phyloP scores from a whole-genome alignment of 306 rosid genomes.

The Cajanus cajan region DNA sequence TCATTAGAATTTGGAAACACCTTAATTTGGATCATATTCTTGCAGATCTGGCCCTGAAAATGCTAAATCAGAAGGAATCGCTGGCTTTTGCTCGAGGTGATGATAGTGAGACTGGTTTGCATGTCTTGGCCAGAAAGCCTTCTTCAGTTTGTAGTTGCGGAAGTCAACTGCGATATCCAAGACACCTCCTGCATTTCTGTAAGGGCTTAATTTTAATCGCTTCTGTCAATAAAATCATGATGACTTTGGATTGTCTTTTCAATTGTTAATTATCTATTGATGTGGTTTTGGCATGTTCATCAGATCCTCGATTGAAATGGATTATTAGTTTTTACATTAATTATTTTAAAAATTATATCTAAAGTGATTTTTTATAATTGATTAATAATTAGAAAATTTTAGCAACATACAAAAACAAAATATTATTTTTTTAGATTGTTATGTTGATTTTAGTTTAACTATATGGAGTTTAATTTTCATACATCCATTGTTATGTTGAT shows the following conservation, averaged over 20 bases:
- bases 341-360: too few species aligned
- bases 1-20: not conserved
- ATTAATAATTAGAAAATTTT: too few species aligned
- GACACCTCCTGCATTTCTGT: slow-evolving; percentile 27
- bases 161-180: not conserved
- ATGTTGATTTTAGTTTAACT: too few species aligned
- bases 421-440: too few species aligned
- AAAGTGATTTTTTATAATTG: too few species aligned
- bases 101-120: slow-evolving; percentile 24
- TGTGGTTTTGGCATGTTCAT: not conserved
- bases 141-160: not conserved
- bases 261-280: not conserved
- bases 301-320: too few species aligned
- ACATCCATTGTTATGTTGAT: too few species aligned
- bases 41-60: slow-evolving; percentile 41
- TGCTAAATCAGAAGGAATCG: slow-evolving; percentile 2
- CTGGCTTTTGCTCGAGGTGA: slow-evolving; percentile 25
- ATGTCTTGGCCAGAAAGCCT: slow-evolving; percentile 40
- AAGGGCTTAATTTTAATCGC: slow-evolving; percentile 6
- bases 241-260: not conserved
- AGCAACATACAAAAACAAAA: too few species aligned
- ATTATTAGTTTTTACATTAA: too few species aligned
- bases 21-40: not conserved
- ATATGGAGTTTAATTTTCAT: too few species aligned
- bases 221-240: not conserved